Conservation (phyloP, 1,284 basidiomycete genomes). For the Moesziomyces aphidis region DNA sequence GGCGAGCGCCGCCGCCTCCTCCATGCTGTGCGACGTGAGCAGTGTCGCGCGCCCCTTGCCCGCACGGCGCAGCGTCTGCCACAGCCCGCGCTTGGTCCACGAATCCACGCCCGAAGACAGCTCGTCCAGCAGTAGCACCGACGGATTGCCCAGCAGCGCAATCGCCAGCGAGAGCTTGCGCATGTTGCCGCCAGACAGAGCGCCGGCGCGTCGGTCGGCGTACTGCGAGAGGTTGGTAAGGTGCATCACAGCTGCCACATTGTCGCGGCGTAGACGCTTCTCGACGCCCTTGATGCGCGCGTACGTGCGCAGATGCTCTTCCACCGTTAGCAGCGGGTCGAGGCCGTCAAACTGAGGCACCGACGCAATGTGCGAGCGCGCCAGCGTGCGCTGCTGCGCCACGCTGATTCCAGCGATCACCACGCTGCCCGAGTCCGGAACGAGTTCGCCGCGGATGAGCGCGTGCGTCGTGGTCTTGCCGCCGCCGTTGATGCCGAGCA, state of each 20-base stretch:
- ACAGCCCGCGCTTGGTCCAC: conserved; percentile 84
- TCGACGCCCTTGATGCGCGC: conserved; percentile 74
- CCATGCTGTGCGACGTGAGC: conserved; percentile 78
- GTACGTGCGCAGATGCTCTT: conserved; percentile 75
- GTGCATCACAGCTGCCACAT: conserved; percentile 74
- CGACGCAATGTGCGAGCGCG: conserved; percentile 34
- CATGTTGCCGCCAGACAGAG: conserved; percentile 77
- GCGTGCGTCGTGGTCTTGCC: conserved; percentile 75
- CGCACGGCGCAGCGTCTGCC: conserved; percentile 77
- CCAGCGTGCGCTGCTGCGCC: conserved; percentile 26
- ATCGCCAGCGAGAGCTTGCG: conserved; percentile 82
- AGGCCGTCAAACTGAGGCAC: conserved; percentile 83
- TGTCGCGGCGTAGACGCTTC: conserved; percentile 72
- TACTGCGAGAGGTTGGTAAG: conserved; percentile 76
- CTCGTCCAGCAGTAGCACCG: conserved; percentile 83
- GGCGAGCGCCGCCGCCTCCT: conserved; percentile 82
- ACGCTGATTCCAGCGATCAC: conserved; percentile 32
- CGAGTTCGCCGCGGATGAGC: conserved; percentile 38
- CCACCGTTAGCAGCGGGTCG: conserved; percentile 79
- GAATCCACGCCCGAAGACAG: conserved; percentile 85
- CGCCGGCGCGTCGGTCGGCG: conserved; percentile 77
- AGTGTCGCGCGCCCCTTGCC: conserved; percentile 69
- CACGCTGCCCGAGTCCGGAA: conserved; percentile 31
- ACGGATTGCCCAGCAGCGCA: conserved; percentile 81
- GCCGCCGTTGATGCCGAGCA: conserved; percentile 84